Conservation (phyloP, 1,284 basidiomycete species). For the Pterula multifida region DNA sequence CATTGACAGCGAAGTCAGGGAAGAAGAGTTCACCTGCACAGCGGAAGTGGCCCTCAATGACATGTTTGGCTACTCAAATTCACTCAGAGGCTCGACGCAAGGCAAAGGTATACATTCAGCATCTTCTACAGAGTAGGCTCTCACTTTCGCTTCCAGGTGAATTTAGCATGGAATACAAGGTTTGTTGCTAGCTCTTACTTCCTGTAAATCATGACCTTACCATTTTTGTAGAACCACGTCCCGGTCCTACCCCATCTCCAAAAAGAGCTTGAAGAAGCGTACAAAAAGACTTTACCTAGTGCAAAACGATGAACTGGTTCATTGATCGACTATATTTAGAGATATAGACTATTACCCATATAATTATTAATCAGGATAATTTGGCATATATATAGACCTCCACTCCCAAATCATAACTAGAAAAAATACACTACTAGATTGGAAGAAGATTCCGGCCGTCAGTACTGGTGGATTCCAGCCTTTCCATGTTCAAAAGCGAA, state of each 20-base stretch:
- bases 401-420: background rate
- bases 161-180: conserved; percentile 96
- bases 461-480: no score
- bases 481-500: no score
- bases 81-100: conserved; percentile 88
- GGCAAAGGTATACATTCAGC: conserved; percentile 59
- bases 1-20: conserved; percentile 90
- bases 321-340: background rate
- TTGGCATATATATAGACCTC: background rate
- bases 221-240: conserved; percentile 45
- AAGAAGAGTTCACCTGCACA: conserved; percentile 90
- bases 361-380: background rate
- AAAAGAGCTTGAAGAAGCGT: conserved; percentile 59
- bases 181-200: conserved; percentile 18
- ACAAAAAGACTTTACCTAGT: conserved; percentile 25
- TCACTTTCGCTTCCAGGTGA: conserved; percentile 33
- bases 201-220: conserved; percentile 6
- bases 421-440: no score
- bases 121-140: background rate
- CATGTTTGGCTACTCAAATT: conserved; percentile 97
- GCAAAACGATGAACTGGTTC: background rate
- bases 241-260: conserved; percentile 88
- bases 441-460: no score
- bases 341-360: background rate
- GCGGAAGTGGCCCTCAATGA: conserved; percentile 95